Base-by-base conservation (phyloP, 1,284 basidiomycete species). In the Coniophora puteana region DNA sequence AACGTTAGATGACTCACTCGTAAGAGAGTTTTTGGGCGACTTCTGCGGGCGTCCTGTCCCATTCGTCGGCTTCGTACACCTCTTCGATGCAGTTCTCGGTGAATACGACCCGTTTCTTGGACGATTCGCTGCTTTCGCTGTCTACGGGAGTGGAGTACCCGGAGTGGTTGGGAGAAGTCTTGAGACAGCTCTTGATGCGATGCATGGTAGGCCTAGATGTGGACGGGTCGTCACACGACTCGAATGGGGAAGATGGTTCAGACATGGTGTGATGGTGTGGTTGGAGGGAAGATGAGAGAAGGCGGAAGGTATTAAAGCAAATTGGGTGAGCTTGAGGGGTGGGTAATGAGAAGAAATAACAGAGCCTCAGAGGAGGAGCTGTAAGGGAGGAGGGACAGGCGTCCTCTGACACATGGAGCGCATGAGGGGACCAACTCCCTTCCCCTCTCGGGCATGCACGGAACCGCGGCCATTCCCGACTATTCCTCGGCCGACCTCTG, bases 61-160 rank as follows among this genome's bases (percentile, higher is more conserved):
- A 85, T 41, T 83, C 81, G 54, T 85, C 82, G 3, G 78, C 82
- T 31, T 67, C 58, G 52, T 74, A 71, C 11, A 85, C 65, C 55
- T 81, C 71, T 39, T 78, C 74, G 8, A 63, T 62, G 32, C 68
- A 69, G 3, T 72, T 66, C 2, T 62, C 66, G 28, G 72, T 70
- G 51, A 83, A 84, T 10, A 69, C 71, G 23, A 84, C 80, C 14
- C 67, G 69, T 59, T 80, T 83, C 48, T 62, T 43, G 6, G n/a
- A n/a, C 26, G 8, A 8, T 10, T 27, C 8, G 26, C 10, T 27
- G 26, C 10, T 14, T 14, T 31, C 29, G 29, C 29, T 14, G 6
- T 31, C 29, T 6, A 14, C n/a, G n/a, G 45, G 43, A 3, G 44
- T 46, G 24, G 33, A 34, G 11, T 39, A 23, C 11, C 46, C 46